Evolutionary conservation across 2,329 filamentous ascomycete genomes (phyloP).

Genomic region (Fusarium verticillioides): DNA sequence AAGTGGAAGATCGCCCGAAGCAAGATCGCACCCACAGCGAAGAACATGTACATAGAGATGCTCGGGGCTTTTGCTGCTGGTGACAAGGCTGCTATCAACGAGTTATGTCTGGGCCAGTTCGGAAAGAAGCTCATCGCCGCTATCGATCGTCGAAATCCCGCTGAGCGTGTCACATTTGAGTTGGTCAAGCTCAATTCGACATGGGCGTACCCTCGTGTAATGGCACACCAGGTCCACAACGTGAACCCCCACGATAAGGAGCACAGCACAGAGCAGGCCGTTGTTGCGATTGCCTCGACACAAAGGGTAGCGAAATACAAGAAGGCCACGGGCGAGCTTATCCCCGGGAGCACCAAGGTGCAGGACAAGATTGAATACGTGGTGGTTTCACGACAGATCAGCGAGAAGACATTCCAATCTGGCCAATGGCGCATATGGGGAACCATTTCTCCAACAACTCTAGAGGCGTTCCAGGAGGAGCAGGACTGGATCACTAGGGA

Average conservation of each 20-base stretch:
- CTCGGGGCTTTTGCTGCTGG: slow-evolving; percentile 70
- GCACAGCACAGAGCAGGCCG: slow-evolving; percentile 59
- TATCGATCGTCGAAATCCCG: slow-evolving; percentile 62
- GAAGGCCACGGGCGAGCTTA: slow-evolving; percentile 49
- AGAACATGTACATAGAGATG: slow-evolving; percentile 69
- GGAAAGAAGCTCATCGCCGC: slow-evolving; percentile 61
- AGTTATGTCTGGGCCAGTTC: slow-evolving; percentile 66
- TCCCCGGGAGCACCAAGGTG: slow-evolving; percentile 60
- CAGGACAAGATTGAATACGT: slow-evolving; percentile 72
- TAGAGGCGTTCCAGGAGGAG: slow-evolving; percentile 54
- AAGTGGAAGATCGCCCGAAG: slow-evolving; percentile 56
- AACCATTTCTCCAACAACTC: slow-evolving; percentile 65
- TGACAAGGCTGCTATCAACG: slow-evolving; percentile 61
- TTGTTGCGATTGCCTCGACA: slow-evolving; percentile 68
- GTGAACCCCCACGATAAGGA: slow-evolving; percentile 57
- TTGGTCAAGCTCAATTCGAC: slow-evolving; percentile 61
- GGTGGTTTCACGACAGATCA: slow-evolving; percentile 64
- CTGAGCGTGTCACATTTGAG: slow-evolving; percentile 63
- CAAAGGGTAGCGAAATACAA: slow-evolving; percentile 63
- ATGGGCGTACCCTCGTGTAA: slow-evolving; percentile 59
- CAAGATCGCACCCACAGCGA: slow-evolving; percentile 62
- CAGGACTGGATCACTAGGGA: slow-evolving; percentile 50
- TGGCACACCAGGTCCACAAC: slow-evolving; percentile 64
- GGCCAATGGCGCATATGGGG: slow-evolving; percentile 74
- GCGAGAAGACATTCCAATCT: slow-evolving; percentile 59